Evolutionary conservation across 768 basidiomycete species (phyloP).

Genomic region (Thelephora ganbajun): DNA sequence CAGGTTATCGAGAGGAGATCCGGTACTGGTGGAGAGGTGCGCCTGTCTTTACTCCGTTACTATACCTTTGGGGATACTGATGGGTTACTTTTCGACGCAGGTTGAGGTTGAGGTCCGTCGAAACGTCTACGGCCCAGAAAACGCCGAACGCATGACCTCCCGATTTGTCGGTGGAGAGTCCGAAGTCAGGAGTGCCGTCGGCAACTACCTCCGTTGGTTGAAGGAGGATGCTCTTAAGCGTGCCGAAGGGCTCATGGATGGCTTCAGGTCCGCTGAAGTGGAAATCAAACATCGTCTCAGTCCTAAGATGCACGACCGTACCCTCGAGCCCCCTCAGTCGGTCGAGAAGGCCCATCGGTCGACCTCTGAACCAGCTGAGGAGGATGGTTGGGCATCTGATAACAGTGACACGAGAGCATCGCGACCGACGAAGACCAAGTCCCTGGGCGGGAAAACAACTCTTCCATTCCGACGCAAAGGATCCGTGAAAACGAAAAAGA

Average conservation of each 20-base stretch:
- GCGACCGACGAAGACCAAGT: conserved; percentile 11
- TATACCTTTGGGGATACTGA: background rate
- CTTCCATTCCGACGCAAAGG: background rate
- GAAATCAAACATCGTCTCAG: background rate
- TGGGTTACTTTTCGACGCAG: conserved; percentile 7
- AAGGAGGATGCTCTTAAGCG: too few relatives aligned
- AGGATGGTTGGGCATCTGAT: conserved; percentile 58
- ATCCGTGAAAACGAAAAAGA: conserved; percentile 2
- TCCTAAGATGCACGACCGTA: background rate
- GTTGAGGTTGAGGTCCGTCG: conserved; percentile 22
- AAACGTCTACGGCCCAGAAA: conserved; percentile 17
- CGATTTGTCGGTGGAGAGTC: conserved; percentile 3
- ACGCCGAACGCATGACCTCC: conserved; percentile 15
- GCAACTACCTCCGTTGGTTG: too few relatives aligned
- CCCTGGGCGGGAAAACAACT: conserved; percentile 6
- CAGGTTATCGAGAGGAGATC: conserved; percentile 46
- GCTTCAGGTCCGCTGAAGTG: conserved; percentile 4
- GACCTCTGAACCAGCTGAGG: conserved; percentile 18
- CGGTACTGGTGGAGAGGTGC: conserved; percentile 56
- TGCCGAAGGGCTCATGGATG: conserved; percentile 8
- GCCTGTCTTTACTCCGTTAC: conserved; percentile 8
- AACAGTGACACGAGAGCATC: conserved; percentile 16
- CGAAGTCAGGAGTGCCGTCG: too few relatives aligned
- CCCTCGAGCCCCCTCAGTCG: too few relatives aligned
- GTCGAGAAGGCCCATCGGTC: background rate